These are phyloP conservation scores for Saccharomycopsis guyanensis DNA, from an alignment of 805 yeast species.

Conservation along the genomic window DNA sequence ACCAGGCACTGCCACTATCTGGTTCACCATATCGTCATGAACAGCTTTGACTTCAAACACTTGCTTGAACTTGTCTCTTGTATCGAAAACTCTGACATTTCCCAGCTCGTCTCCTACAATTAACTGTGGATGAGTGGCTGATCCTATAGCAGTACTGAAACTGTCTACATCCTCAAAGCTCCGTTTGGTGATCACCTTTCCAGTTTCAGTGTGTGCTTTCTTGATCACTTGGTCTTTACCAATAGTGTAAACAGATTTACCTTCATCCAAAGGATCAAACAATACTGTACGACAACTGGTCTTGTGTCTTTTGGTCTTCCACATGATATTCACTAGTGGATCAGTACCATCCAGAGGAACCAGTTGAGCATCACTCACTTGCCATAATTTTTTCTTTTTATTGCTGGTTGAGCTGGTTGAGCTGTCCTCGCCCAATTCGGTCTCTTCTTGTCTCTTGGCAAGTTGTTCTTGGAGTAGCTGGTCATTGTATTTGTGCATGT, in stretches of 20 bases:
- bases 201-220: slow-evolving; percentile 61
- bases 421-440: slow-evolving; percentile 24
- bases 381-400: slow-evolving; percentile 41
- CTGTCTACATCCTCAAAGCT: slow-evolving; percentile 20
- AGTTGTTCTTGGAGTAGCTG: slow-evolving; percentile 33
- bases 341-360: slow-evolving; percentile 24
- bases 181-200: slow-evolving; percentile 60
- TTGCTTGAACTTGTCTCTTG: slow-evolving; percentile 42
- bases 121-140: slow-evolving; percentile 34
- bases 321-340: slow-evolving; percentile 33
- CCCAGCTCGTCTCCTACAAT: slow-evolving; percentile 66
- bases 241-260: slow-evolving; percentile 51
- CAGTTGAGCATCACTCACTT: slow-evolving; percentile 6
- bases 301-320: slow-evolving; percentile 90
- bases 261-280: slow-evolving; percentile 55
- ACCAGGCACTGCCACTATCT: slow-evolving; percentile 60
- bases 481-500: slow-evolving; percentile 50
- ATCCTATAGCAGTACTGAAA: slow-evolving; percentile 30
- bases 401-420: slow-evolving; percentile 23
- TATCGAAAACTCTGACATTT: slow-evolving; percentile 52
- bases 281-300: slow-evolving; percentile 73
- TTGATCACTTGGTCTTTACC: slow-evolving; percentile 80
- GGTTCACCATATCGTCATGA: slow-evolving; percentile 75
- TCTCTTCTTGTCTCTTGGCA: slow-evolving; percentile 24
- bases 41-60: slow-evolving; percentile 35